Conservation (phyloP, 75 land plant genomes). For the Picea glauca region DNA sequence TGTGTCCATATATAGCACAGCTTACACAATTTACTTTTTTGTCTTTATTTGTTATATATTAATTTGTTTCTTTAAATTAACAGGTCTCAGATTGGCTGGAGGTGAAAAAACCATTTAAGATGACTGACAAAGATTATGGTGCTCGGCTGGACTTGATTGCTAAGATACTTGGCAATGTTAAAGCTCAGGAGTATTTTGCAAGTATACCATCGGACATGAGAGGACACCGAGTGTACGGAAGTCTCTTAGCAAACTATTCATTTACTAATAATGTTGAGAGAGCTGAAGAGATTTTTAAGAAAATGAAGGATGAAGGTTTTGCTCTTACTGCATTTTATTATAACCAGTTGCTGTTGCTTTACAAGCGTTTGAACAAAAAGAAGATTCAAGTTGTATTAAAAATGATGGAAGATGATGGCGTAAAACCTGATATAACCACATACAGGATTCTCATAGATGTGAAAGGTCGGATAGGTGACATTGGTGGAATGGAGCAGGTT, state of each 20-base stretch:
- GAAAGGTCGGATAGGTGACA: slow-evolving; percentile 48
- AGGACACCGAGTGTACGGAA: slow-evolving; percentile 37
- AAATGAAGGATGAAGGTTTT: slow-evolving; percentile 48
- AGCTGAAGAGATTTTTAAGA: slow-evolving; percentile 51
- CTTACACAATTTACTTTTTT: no score
- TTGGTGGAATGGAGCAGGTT: slow-evolving; percentile 63
- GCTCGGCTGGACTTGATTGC: slow-evolving; percentile 60
- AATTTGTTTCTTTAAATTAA: neutral
- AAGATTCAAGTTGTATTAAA: slow-evolving; percentile 50
- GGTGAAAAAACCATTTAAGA: slow-evolving; percentile 19
- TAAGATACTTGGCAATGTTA: slow-evolving; percentile 30
- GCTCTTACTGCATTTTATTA: slow-evolving; percentile 42
- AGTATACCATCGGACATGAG: slow-evolving; percentile 49
- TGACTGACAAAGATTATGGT: slow-evolving; percentile 46
- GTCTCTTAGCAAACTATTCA: slow-evolving; percentile 41
- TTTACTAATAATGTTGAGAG: slow-evolving; percentile 20
- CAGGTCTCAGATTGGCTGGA: slow-evolving; percentile 69
- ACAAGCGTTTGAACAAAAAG: slow-evolving; percentile 42
- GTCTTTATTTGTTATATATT: no score
- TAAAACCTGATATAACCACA: slow-evolving; percentile 51
- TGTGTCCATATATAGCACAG: no score
- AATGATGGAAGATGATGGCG: slow-evolving; percentile 61
- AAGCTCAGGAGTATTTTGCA: slow-evolving; percentile 44
- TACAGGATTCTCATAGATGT: slow-evolving; percentile 59
- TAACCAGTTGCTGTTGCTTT: slow-evolving; percentile 61